These are phyloP conservation scores for Bipolaris sorokiniana DNA, from an alignment of 2,329 filamentous ascomycete species.

Conservation along the genomic window DNA sequence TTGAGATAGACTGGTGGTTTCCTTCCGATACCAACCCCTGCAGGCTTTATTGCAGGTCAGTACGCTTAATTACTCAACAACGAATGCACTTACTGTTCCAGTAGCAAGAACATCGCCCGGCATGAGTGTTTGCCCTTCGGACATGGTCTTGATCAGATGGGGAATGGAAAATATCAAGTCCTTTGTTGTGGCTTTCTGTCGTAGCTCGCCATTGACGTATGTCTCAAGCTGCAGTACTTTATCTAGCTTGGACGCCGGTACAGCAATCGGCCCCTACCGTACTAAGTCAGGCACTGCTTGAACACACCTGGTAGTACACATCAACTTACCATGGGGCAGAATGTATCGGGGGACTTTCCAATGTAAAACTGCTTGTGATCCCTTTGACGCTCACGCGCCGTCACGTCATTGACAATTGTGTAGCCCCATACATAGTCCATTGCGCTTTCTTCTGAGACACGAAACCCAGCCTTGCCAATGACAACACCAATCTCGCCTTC, in stretches of 20 bases:
- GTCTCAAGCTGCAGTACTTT: conserved; percentile 51
- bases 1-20: conserved; percentile 42
- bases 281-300: neutral
- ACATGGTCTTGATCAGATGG: conserved; percentile 55
- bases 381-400: conserved; percentile 32
- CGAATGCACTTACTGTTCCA: conserved; percentile 54
- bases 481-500: conserved; percentile 65
- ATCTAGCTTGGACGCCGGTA: neutral
- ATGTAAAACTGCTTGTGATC: conserved; percentile 66
- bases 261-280: neutral
- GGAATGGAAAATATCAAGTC: conserved; percentile 56
- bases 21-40: conserved; percentile 50
- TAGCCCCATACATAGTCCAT: conserved; percentile 63
- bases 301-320: conserved; percentile 17
- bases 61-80: too few species aligned
- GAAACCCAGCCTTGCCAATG: conserved; percentile 58
- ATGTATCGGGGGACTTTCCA: conserved; percentile 63
- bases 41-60: conserved; percentile 34
- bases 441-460: conserved; percentile 54
- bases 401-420: conserved; percentile 56
- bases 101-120: conserved; percentile 57
- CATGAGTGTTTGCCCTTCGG: conserved; percentile 53
- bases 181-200: conserved; percentile 56
- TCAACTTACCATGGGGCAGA: conserved; percentile 60
- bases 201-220: conserved; percentile 55